Conservation (phyloP, 1,284 basidiomycete genomes). For the Austropuccinia psidii region DNA sequence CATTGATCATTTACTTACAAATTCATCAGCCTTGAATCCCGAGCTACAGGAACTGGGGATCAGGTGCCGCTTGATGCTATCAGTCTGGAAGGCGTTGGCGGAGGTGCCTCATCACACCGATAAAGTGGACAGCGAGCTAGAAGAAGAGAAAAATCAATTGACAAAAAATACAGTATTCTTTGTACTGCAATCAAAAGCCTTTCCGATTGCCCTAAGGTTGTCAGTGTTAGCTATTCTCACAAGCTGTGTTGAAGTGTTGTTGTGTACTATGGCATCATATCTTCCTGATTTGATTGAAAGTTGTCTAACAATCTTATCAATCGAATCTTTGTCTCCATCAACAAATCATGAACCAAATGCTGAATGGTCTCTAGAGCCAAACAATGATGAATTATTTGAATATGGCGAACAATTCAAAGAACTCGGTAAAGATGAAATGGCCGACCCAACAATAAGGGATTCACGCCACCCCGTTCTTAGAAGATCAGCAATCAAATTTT, state of each 20-base stretch:
- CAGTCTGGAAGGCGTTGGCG: constrained; percentile 10
- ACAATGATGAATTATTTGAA: neutral
- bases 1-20: constrained; percentile 7
- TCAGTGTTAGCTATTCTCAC: constrained; percentile 13
- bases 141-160: neutral
- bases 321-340: neutral
- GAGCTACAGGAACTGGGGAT: constrained; percentile 17
- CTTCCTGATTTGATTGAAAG: constrained; percentile 7
- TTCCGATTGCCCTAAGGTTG: neutral
- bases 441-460: too few species aligned
- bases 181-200: neutral
- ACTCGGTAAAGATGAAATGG: too few species aligned
- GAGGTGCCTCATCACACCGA: neutral
- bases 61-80: constrained; percentile 20
- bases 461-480: too few species aligned
- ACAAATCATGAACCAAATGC: neutral
- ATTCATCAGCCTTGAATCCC: too few species aligned
- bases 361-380: neutral
- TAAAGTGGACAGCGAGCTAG: neutral
- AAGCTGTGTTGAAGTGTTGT: constrained; percentile 8
- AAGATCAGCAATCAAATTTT: too few species aligned
- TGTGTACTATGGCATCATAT: neutral
- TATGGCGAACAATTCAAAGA: too few species aligned
- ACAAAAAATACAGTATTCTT: neutral
- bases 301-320: constrained; percentile 8